Evolutionary conservation across 345 rosid genomes (phyloP), one percentile per base, ranked within the genome.

Genomic region (Sonneratia alba): DNA sequence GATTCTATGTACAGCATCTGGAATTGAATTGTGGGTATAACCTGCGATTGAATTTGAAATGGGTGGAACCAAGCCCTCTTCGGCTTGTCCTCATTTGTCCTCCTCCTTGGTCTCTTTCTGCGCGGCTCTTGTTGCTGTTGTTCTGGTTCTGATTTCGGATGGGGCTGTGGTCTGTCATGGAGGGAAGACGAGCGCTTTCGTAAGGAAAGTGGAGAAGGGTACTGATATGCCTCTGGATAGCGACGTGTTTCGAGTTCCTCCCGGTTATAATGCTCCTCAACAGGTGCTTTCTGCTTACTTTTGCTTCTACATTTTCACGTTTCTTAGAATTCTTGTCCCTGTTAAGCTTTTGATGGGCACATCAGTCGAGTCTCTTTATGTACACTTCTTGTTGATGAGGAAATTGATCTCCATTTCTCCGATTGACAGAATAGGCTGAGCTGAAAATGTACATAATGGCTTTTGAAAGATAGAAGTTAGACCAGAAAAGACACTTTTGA

Each of bases 251-350:
- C 74, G 63, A n/a, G 55, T 78, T 15, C 86, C 88, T 10, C 70
- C 83, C 47, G 88, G 82, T 36, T 70, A 74, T 70, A 83, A 81
- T 72, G 85, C 85, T 15, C 85, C 85, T 18, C 86, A 85, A 12
- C 88, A 83, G 77, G 86, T 85, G 32, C 67, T 70, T 63, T 7
- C 67, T 42, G 45, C 45, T 42, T 42, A 42, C 45, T 9, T 67
- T 47, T 1, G 42, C 4, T 16, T 63, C 45, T 11, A 40, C 8
- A 16, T 71, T 71, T 40, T 8, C 4, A 8, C 9, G 38, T 36
- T 19, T 65, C 42, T 65, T 27, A 15, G 38, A 27, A 63, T 27
- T 27, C 70, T 40, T 13, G 11, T 67, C 2, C 11, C 45, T 4
- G 6, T 67, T 67, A 16, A 8, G 42, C 6, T 42, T 10, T 47